A percentile compares a stretch with the other conserved stretches of the same genome.
Conservation (phyloP, 2,329 filamentous ascomycete species). For the Trichoderma koningii region DNA sequence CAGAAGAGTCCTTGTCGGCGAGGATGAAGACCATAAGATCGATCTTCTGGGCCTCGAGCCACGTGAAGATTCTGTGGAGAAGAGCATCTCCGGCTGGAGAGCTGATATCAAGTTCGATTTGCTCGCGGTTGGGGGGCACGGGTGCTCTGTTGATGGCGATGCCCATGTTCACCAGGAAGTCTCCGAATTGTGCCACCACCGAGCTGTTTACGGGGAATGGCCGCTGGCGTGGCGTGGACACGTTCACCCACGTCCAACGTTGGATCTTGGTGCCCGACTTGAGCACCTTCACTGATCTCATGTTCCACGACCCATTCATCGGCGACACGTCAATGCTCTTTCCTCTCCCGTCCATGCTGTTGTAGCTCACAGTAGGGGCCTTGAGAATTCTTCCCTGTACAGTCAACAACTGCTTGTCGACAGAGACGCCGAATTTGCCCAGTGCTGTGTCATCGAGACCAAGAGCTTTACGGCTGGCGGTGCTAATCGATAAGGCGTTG, state of each 20-base stretch:
- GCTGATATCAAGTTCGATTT: no score
- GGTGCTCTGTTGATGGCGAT: conserved; percentile 41
- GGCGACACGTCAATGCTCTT: conserved; percentile 38
- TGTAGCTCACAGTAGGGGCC: conserved; percentile 64
- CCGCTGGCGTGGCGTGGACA: conserved; percentile 33
- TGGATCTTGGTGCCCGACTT: conserved; percentile 50
- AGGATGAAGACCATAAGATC: conserved; percentile 65
- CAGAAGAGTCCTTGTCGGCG: conserved; percentile 49
- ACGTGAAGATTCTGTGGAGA: conserved; percentile 40
- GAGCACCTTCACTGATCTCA: conserved; percentile 59
- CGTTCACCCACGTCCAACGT: conserved; percentile 54
- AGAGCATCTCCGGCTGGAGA: not conserved
- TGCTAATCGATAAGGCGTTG: conserved; percentile 68
- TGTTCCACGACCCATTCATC: conserved; percentile 68
- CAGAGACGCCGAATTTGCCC: conserved; percentile 62
- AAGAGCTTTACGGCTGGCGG: conserved; percentile 58
- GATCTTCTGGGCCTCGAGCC: conserved; percentile 39
- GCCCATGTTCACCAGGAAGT: conserved; percentile 44
- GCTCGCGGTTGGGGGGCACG: not conserved
- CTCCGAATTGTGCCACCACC: conserved; percentile 41
- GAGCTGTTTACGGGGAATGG: conserved; percentile 26
- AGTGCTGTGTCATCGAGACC: conserved; percentile 55
- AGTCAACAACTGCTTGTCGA: conserved; percentile 65
- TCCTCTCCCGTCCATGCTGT: conserved; percentile 33
- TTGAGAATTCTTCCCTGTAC: conserved; percentile 70